Percentiles rank a stretch among this genome's conserved stretches.
Evolutionary conservation across 2,329 filamentous ascomycete species (phyloP).

Genomic region (Ramularia endophylla): DNA sequence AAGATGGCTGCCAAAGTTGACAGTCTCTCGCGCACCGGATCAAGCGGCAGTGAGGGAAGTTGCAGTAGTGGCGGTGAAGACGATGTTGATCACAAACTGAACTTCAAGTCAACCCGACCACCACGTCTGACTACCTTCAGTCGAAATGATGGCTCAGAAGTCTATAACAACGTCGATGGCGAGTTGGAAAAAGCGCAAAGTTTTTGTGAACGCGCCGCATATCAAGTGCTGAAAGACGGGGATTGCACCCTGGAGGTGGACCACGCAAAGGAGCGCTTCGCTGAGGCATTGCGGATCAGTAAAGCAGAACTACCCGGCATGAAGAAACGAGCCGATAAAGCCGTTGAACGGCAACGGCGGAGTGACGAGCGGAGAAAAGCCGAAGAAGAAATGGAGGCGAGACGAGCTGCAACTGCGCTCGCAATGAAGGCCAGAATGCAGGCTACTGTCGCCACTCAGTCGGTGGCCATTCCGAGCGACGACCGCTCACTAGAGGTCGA

Average conservation of each 20-base stretch:
- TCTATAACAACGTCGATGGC: slow-evolving; percentile 64
- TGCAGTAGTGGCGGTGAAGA: slow-evolving; percentile 29
- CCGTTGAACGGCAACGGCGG: slow-evolving; percentile 17
- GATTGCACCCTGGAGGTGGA: slow-evolving; percentile 73
- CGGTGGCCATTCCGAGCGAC: slow-evolving; percentile 5
- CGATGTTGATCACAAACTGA: slow-evolving; percentile 30
- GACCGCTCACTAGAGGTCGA: slow-evolving; percentile 17
- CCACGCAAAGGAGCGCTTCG: slow-evolving; percentile 61
- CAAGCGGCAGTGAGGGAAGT: slow-evolving; percentile 26
- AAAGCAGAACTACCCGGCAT: slow-evolving; percentile 21
- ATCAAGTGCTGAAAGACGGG: slow-evolving; percentile 82
- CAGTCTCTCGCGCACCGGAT: slow-evolving; percentile 34
- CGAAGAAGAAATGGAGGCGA: slow-evolving; percentile 13
- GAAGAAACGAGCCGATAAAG: slow-evolving; percentile 19
- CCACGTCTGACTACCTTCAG: slow-evolving; percentile 4
- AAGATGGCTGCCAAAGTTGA: slow-evolving; percentile 75
- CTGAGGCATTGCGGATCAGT: slow-evolving; percentile 53
- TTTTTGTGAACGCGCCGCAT: slow-evolving; percentile 78
- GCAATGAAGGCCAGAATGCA: neutral
- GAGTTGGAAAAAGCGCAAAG: slow-evolving; percentile 72
- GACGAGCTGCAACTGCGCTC: slow-evolving; percentile 1
- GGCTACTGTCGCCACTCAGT: slow-evolving; percentile 7
- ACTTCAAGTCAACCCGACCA: slow-evolving; percentile 26
- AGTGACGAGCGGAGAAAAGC: slow-evolving; percentile 20
- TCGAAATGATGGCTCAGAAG: slow-evolving; percentile 18